Evolutionary conservation across 2,329 filamentous ascomycete genomes (phyloP), one percentile per base, ranked within the genome.

Genomic region (Teratosphaeria gauchensis): DNA sequence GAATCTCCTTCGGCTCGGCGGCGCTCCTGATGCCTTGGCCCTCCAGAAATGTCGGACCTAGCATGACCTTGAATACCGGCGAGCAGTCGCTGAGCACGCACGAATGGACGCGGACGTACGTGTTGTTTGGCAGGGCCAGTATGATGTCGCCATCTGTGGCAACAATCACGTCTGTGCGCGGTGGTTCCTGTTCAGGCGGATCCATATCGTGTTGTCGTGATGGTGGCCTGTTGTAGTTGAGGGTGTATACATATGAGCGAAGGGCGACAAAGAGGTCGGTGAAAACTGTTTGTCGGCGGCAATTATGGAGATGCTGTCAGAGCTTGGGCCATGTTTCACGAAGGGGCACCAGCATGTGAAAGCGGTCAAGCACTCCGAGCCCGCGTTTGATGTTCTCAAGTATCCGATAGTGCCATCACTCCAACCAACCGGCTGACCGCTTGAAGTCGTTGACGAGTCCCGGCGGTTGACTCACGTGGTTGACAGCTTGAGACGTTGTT

Each of bases 21-120:
- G 31, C 32, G 28, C 21, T 58, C 16, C 12, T 33, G 2, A 31
- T 48, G 19, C 51, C 16, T 14, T 31, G 31, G 0, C 55, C 55
- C 21, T 59, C 58, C 42, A 38, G 57, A 55, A 59, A 7, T 21
- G n/a, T 11, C 8, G 55, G 51, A 2, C 57, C 56, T 54, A 64
- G 55, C 8, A 66, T 58, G 16, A 58, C 57, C 32, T 64, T 65
- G 61, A 68, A 68, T 38, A 66, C 62, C 4, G 64, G 55, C 14
- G 66, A 68, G 9, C 61, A 55, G 54, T 65, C 59, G 59, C 60
- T 59, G 24, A 70, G 58, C 19, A 60, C 62, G 38, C 53, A 31
- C 12, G 56, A 59, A 14, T 28, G 54, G 4, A 59, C 58, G 14
- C 56, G 59, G 1, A 61, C 0, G 24, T 46, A 56, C 3, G 3